These are phyloP conservation scores for Tulasnella sp. DNA, from an alignment of 768 basidiomycete species.

Conservation along the genomic window DNA sequence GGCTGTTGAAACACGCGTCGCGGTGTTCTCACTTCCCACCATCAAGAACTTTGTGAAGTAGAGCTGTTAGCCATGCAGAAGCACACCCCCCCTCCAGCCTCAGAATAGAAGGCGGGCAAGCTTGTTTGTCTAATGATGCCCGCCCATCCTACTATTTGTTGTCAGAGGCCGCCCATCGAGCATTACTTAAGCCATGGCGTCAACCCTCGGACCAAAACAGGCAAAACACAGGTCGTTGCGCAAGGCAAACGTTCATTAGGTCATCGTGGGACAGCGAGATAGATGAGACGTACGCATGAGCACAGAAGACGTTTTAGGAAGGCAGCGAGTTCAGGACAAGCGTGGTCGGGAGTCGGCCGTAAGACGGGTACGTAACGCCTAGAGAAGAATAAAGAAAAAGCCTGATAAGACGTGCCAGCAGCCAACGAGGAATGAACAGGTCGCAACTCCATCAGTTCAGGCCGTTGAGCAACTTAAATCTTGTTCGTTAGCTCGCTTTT, in stretches of 20 bases:
- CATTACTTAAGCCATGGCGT: neutral
- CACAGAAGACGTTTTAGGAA: neutral
- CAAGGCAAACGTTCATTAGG: neutral
- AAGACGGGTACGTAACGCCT: neutral
- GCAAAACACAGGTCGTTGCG: neutral
- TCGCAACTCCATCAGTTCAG: neutral
- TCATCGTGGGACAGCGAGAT: neutral
- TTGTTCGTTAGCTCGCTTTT: neutral
- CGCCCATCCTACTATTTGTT: neutral
- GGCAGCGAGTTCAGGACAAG: neutral
- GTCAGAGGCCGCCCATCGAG: neutral
- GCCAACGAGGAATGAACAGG: neutral
- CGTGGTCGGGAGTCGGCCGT: neutral
- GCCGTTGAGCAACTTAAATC: neutral
- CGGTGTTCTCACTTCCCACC: neutral
- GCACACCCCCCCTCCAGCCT: neutral
- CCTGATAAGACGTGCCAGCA: neutral
- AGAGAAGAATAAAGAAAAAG: neutral
- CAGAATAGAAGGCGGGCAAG: neutral
- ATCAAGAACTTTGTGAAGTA: neutral
- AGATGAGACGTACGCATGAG: neutral
- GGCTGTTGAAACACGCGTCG: neutral
- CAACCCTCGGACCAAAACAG: neutral
- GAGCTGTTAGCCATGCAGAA: neutral
- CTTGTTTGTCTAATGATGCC: neutral